phyloP scores from a whole-genome alignment of 1,284 basidiomycete species.

The Fomitopsis pinicola region DNA sequence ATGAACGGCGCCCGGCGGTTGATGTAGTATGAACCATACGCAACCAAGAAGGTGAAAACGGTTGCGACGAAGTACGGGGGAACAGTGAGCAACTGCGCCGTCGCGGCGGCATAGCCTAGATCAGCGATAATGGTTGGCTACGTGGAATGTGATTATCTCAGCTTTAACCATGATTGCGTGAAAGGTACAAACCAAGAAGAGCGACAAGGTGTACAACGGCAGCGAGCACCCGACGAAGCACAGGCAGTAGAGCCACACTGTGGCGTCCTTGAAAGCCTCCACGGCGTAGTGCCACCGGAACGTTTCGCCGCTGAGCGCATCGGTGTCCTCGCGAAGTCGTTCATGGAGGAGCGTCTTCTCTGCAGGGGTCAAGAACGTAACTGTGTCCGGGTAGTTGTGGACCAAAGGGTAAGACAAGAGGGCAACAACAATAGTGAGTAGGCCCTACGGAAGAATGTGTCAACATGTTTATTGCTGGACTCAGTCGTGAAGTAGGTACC shows the following conservation, averaged over 20 bases:
- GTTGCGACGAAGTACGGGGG: constrained; percentile 44
- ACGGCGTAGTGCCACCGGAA: constrained; percentile 22
- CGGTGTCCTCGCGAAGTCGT: constrained; percentile 25
- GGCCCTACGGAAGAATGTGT: constrained; percentile 49
- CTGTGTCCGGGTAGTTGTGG: constrained; percentile 31
- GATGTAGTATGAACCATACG: constrained; percentile 28
- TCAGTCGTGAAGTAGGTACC: constrained; percentile 26
- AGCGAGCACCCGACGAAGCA: constrained; percentile 66
- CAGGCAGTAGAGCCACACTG: constrained; percentile 55
- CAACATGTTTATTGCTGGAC: constrained; percentile 46
- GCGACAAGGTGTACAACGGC: constrained; percentile 37
- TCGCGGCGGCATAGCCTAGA: constrained; percentile 32
- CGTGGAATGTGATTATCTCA: not conserved
- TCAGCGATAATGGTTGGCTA: constrained; percentile 59
- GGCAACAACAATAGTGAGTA: constrained; percentile 35
- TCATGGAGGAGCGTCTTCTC: constrained; percentile 28
- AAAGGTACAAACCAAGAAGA: constrained; percentile 9
- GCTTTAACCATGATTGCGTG: not conserved
- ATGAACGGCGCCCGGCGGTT: constrained; percentile 54
- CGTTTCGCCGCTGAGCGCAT: constrained; percentile 14
- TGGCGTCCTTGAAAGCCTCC: constrained; percentile 17
- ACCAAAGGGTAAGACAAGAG: constrained; percentile 31
- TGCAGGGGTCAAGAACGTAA: constrained; percentile 28
- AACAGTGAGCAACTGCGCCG: constrained; percentile 45
- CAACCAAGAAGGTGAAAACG: constrained; percentile 37